Evolutionary conservation across 2,329 filamentous ascomycete species (phyloP), one percentile per base, ranked within the genome.

Genomic region (Ophiocordyceps camponoti-saundersi): DNA sequence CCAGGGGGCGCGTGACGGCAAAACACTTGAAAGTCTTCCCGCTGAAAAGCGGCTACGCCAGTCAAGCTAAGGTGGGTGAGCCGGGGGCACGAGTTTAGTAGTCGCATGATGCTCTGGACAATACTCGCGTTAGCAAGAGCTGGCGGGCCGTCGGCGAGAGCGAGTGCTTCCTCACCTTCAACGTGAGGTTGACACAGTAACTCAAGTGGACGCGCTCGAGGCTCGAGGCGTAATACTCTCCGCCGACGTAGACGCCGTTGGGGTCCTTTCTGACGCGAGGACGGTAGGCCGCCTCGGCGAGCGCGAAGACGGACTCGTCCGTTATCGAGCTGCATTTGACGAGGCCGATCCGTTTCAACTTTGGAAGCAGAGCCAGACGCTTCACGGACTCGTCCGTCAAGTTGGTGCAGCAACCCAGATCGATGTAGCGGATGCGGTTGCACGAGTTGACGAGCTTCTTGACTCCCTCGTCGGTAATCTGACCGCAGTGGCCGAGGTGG

Each of bases 401-500:
- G 55, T 86, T 81, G 15, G 76, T 77, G 64, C 92, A 98, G 66
- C 92, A 96, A n/a, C 92, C 92, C 42, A 98, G 69, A 60, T 98
- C 92, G 52, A 98, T 98, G 61, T 98, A 98, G 47, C 92, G 78
- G 53, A 98, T 96, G 22, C 92, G 79, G 57, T 90, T 96, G 70
- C 92, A 98, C 46, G 71, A 72, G 53, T 82, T 80, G 39, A 95
- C 87, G 30, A 98, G 72, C 47, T 80, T 80, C 55, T 85, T 84
- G 18, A 98, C 87, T 1, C 87, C 89, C 34, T 80, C 73, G 58
- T 98, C 92, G 0, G 90, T 95, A 58, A 98, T 89, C 44, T 89
- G 80, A 26, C 79, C 78, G 63, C 92, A 98, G 62, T 98, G 92
- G 11, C 92, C 92, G 2, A 98, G 73, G 59, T 98, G 92, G 46